Percentiles rank a stretch among this genome's conserved stretches.
These are phyloP conservation scores for Plicaturopsis crispa DNA, from an alignment of 768 basidiomycete species.

Conservation along the genomic window DNA sequence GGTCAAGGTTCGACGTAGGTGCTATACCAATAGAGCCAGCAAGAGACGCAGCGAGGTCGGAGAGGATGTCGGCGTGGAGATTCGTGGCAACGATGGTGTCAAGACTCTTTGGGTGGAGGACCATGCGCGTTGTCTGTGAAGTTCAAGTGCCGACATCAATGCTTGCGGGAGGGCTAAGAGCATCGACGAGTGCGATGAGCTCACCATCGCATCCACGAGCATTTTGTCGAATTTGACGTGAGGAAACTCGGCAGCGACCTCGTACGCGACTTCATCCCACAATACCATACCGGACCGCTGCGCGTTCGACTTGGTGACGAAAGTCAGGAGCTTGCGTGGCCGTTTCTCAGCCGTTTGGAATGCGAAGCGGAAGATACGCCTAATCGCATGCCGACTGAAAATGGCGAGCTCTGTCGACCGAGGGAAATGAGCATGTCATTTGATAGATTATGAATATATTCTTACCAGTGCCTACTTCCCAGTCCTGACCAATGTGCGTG, in stretches of 20 bases:
- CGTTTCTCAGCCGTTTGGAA: slow-evolving; percentile 43
- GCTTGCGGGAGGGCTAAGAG: no score
- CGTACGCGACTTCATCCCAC: slow-evolving; percentile 39
- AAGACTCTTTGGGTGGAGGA: slow-evolving; percentile 42
- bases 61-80: slow-evolving; percentile 48
- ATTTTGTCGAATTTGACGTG: slow-evolving; percentile 40
- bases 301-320: slow-evolving; percentile 46
- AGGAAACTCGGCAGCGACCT: slow-evolving; percentile 42
- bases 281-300: slow-evolving; percentile 41
- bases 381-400: slow-evolving; percentile 42
- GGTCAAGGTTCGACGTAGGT: slow-evolving; percentile 44
- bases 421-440: slow-evolving; percentile 31
- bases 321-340: slow-evolving; percentile 41
- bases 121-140: no score
- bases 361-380: slow-evolving; percentile 42
- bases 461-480: slow-evolving; percentile 18
- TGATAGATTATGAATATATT: neutral
- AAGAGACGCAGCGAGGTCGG: slow-evolving; percentile 47
- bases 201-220: slow-evolving; percentile 43
- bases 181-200: slow-evolving; percentile 1
- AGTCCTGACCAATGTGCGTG: slow-evolving; percentile 19
- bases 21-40: slow-evolving; percentile 52
- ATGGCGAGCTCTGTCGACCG: slow-evolving; percentile 33
- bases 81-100: slow-evolving; percentile 52
- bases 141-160: no score